Evolutionary conservation across 805 yeast genomes (phyloP), one percentile per base, ranked within the genome.

Genomic region (Nakazawaea siamensis): DNA sequence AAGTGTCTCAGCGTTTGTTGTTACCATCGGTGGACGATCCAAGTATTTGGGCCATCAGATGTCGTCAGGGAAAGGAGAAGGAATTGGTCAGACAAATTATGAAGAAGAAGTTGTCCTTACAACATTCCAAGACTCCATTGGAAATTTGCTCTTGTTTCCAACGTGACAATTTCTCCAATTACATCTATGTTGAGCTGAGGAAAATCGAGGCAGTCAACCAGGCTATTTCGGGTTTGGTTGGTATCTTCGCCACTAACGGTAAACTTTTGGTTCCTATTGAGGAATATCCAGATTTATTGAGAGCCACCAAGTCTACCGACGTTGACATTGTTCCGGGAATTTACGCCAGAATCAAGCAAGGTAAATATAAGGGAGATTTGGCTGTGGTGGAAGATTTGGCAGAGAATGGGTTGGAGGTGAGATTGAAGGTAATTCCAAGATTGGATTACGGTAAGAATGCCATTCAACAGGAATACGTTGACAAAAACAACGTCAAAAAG

Each of bases 1-100:
- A 80, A 30, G 95, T 90, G 10, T 92, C 97, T 5, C 98, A 92
- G 57, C 80, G 95, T 51, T 73, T 92, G 48, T 68, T 92, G 47
- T 69, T 92, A 58, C 98, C 98, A 10, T 86, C 97, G 21, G 95
- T 92, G 39, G 86, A 88, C 49, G 97, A 92, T 54, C 97, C 98
- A 7, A 78, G 86, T 36, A 85, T 92, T 48, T 92, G 95, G 83
- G 97, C 95, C 51, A 76, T 92, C 30, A 76, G 96, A 58, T 86
- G 94, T 62, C 75, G 94, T 50, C 86, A 84, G 23, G 97, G 97
- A 33, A 76, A 81, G 46, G 98, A 92, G 58, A 90, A 85, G 57
- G 95, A 86, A 35, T 65, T 88, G 43, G 95, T 92, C 17, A 75
- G 86, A 44, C 83, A 83, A 44, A 63, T 92, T 33, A 69, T 81